Evolutionary conservation across 495 filamentous ascomycete species (phyloP).

Genomic region (Bacidia rubella): DNA sequence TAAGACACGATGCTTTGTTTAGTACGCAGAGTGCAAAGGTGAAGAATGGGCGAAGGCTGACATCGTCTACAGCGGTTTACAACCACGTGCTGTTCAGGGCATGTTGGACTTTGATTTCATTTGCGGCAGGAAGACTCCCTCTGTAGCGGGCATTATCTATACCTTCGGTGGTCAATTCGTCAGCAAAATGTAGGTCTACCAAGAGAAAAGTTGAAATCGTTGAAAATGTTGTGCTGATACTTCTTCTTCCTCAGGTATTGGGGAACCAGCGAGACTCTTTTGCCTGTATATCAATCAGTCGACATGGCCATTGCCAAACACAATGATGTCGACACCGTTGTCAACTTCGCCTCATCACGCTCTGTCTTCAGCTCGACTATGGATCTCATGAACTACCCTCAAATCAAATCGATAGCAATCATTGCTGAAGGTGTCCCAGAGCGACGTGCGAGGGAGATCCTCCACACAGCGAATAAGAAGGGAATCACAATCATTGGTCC

Average conservation of each 20-base stretch:
- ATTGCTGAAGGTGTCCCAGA: constrained; percentile 99
- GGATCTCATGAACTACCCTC: constrained; percentile 94
- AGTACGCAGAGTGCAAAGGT: constrained; percentile 38
- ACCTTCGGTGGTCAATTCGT: constrained; percentile 99
- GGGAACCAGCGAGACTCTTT: constrained; percentile 97
- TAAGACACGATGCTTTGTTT: constrained; percentile 99
- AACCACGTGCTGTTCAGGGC: constrained; percentile 95
- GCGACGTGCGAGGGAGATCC: constrained; percentile 93
- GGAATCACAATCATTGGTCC: constrained; percentile 98
- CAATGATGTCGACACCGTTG: constrained; percentile 88
- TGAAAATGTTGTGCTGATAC: constrained; percentile 5
- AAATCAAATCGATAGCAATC: constrained; percentile 96
- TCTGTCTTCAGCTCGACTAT: constrained; percentile 96
- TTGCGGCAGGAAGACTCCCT: constrained; percentile 93
- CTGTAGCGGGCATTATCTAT: constrained; percentile 98
- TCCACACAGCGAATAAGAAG: constrained; percentile 91
- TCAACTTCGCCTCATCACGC: constrained; percentile 98
- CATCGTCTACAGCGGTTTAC: constrained; percentile 54
- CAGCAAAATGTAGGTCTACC: constrained; percentile 74
- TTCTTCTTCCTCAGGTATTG: constrained; percentile 52
- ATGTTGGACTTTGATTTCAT: constrained; percentile 99
- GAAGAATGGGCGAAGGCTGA: constrained; percentile 13
- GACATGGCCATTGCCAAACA: constrained; percentile 94
- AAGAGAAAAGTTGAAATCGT: constrained; percentile 2
- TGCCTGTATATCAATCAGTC: constrained; percentile 94